Base-by-base conservation (phyloP, 1,139 yeast genomes). In the Saccharomyces hybrid region DNA sequence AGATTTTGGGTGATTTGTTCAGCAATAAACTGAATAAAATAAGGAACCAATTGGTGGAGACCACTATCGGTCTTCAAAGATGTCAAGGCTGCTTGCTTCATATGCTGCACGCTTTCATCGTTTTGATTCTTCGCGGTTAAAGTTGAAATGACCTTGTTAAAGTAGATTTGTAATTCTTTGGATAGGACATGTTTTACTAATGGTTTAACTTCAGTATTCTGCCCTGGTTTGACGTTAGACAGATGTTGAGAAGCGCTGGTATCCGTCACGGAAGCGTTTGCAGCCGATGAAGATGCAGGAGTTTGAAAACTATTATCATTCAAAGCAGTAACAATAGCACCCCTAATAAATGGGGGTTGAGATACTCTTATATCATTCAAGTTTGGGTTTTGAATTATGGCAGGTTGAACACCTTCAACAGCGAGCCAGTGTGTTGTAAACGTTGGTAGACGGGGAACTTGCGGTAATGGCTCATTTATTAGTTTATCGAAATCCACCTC, bases 391-490 rank as follows among this genome's bases (percentile, higher is more conserved):
- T 95, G 99, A 1, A 97, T 96, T 55, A 95, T 93, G 52, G 95
- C 86, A 1, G 99, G 99, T 68, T 95, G 99, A 3, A 95, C 97
- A 53, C 99, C 99, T 72, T 95, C 99, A 56, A 95, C 88, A 0
- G 99, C 98, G 47, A 95, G 78, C 99, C 99, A 95, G 70, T 95
- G 99, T 1, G 98, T 97, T 0, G 98, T 89, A 69, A 88, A 91
- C 0, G 96, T 84, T 1, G 96, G 84, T 57, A 87, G 85, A 57
- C 98, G 79, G 3, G 99, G 99, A 2, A 95, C 96, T 65, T 87
- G 88, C 5, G 99, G 99, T 58, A 95, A 76, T 46, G 97, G 97
- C 69, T 88, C 95, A 69, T 93, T 91, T 63, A 95, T 88, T 59
- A 95, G 77, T 67, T 89, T 89, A 69, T 95, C 99, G 70, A 93